Evolutionary conservation across 176 grass and related monocot genomes (phyloP).

Genomic region (Avena insularis): DNA sequence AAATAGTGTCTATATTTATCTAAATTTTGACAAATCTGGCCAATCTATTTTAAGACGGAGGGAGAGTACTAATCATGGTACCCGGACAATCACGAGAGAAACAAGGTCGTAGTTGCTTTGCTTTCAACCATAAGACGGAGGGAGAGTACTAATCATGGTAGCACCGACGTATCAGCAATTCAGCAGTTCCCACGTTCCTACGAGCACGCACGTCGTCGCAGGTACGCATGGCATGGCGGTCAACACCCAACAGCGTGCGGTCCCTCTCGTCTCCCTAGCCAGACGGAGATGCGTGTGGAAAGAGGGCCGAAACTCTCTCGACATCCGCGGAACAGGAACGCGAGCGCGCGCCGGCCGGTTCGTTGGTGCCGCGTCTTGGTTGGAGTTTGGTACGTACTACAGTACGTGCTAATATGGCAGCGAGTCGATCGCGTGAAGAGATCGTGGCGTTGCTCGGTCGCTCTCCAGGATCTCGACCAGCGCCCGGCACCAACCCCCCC

Average conservation of each 20-base stretch:
- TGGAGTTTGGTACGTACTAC: slow-evolving; percentile 41
- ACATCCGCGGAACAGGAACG: neutral
- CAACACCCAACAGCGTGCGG: neutral
- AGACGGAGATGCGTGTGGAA: neutral
- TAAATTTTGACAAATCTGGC: too few relatives aligned
- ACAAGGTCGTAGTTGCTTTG: too few relatives aligned
- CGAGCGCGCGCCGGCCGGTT: neutral
- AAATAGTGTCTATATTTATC: too few relatives aligned
- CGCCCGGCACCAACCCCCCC: slow-evolving; percentile 2
- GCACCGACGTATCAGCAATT: neutral
- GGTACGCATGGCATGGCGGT: neutral
- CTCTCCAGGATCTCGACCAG: slow-evolving; percentile 13
- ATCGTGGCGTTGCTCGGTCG: slow-evolving; percentile 48
- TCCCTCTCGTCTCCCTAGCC: neutral
- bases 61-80: too few relatives aligned
- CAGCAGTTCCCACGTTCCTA: neutral
- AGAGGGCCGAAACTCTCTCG: neutral
- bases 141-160: too few relatives aligned
- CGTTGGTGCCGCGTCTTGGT: slow-evolving; percentile 46
- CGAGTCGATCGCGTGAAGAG: slow-evolving; percentile 44
- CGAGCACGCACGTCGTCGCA: neutral
- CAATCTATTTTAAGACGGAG: too few relatives aligned
- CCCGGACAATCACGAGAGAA: too few relatives aligned
- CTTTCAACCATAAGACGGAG: too few relatives aligned
- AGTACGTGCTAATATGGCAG: neutral